phyloP scores from a whole-genome alignment of 768 basidiomycete genomes.

The Suillus subluteus region DNA sequence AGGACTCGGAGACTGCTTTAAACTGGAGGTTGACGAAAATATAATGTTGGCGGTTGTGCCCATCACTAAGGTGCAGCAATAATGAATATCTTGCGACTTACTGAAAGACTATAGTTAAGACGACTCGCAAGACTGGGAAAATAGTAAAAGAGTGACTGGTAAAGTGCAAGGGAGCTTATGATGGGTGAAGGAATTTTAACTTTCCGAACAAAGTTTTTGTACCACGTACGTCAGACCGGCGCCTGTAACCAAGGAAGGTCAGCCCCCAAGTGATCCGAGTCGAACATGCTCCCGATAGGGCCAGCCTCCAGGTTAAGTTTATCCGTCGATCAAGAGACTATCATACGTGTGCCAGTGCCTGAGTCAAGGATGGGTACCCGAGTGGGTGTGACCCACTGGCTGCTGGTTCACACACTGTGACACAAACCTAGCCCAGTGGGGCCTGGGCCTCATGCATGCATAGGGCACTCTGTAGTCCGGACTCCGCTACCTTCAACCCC shows the following conservation, averaged over 20 bases:
- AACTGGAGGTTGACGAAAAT: slow-evolving; percentile 10
- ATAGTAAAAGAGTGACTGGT: slow-evolving; percentile 13
- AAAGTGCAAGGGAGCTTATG: background rate
- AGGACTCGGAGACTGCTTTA: slow-evolving; percentile 1
- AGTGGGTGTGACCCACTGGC: background rate
- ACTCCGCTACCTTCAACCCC: background rate
- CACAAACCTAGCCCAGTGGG: too few relatives aligned
- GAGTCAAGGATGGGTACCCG: background rate
- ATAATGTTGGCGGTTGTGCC: background rate
- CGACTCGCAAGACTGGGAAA: background rate
- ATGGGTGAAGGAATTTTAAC: background rate
- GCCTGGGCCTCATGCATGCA: background rate
- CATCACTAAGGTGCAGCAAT: background rate
- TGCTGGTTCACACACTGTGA: background rate
- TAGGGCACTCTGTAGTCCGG: background rate
- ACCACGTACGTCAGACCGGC: slow-evolving; percentile 5
- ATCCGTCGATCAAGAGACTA: background rate
- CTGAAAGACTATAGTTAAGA: background rate
- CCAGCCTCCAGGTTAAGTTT: background rate
- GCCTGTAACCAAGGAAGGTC: background rate
- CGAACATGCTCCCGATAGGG: too few relatives aligned
- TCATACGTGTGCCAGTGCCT: background rate
- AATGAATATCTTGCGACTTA: background rate
- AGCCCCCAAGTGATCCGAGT: too few relatives aligned
- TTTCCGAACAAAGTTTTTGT: background rate